Evolutionary conservation across 306 rosid genomes (phyloP).

Genomic region (Fagus crenata): DNA sequence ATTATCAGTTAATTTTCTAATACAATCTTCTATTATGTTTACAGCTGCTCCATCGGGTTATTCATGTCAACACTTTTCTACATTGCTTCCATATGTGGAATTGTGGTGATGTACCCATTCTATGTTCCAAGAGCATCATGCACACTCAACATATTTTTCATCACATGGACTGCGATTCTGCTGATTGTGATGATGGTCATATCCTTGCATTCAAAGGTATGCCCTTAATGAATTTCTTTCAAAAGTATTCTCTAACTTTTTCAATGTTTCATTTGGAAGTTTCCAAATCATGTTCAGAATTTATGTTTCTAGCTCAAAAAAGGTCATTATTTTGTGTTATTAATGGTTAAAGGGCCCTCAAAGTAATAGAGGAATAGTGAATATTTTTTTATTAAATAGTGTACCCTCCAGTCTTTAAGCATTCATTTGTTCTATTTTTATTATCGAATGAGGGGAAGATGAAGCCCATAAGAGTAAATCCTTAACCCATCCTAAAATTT

Average conservation of each 20-base stretch:
- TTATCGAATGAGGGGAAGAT: too few species aligned
- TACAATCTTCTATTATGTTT: conserved; percentile 18
- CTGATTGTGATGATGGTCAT: conserved; percentile 62
- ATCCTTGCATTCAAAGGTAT: conserved; percentile 80
- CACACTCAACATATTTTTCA: conserved; percentile 73
- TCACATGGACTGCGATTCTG: conserved; percentile 81
- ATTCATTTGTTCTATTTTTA: too few species aligned
- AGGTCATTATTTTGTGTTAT: background rate
- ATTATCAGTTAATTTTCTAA: conserved; percentile 3
- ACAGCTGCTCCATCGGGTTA: conserved; percentile 79
- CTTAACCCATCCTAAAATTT: background rate
- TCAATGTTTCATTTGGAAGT: background rate
- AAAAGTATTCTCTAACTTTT: background rate
- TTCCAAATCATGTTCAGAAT: background rate
- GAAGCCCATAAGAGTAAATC: too few species aligned
- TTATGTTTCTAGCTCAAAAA: background rate
- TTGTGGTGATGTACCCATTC: conserved; percentile 53
- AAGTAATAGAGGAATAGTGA: too few species aligned
- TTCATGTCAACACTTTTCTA: conserved; percentile 67
- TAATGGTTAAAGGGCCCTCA: too few species aligned
- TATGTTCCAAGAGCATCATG: conserved; percentile 57
- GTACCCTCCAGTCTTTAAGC: too few species aligned
- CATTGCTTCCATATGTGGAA: conserved; percentile 62
- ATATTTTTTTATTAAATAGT: too few species aligned
- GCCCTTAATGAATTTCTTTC: background rate